Evolutionary conservation across 495 filamentous ascomycete genomes (phyloP).

Genomic region (Talaromyces thailandensis): DNA sequence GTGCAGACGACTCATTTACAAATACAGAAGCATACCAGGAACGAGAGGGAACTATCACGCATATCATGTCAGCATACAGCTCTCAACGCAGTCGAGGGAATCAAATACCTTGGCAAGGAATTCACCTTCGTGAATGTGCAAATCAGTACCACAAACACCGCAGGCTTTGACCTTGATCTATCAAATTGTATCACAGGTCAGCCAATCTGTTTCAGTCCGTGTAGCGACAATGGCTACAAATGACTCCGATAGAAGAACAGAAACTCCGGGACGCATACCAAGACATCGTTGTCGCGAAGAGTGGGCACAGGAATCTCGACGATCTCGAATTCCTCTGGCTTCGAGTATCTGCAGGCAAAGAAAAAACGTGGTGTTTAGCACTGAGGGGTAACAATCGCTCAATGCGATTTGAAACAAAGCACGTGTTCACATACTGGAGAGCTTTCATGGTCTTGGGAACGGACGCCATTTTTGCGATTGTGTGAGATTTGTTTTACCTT

Average conservation of each 20-base stretch:
- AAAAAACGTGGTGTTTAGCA: background rate
- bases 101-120: slow-evolving; percentile 47
- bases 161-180: slow-evolving; percentile 52
- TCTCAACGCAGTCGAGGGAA: background rate
- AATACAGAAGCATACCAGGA: slow-evolving; percentile 24
- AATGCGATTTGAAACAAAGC: background rate
- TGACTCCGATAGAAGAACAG: background rate
- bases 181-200: background rate
- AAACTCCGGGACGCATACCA: slow-evolving; percentile 26
- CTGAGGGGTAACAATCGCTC: background rate
- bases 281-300: slow-evolving; percentile 50
- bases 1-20: background rate
- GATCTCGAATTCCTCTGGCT: slow-evolving; percentile 49
- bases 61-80: slow-evolving; percentile 12
- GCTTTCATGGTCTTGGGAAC: slow-evolving; percentile 55
- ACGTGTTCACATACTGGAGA: slow-evolving; percentile 30
- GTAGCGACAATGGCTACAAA: background rate
- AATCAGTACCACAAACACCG: slow-evolving; percentile 60
- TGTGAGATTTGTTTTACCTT: background rate
- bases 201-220: background rate
- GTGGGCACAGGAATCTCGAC: slow-evolving; percentile 53
- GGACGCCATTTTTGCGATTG: slow-evolving; percentile 1
- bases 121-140: slow-evolving; percentile 59
- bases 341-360: slow-evolving; percentile 43
- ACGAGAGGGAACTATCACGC: slow-evolving; percentile 43